Evolutionary conservation across 2,329 filamentous ascomycete species (phyloP), one percentile per base, ranked within the genome.

Genomic region (Colletotrichum sp.): DNA sequence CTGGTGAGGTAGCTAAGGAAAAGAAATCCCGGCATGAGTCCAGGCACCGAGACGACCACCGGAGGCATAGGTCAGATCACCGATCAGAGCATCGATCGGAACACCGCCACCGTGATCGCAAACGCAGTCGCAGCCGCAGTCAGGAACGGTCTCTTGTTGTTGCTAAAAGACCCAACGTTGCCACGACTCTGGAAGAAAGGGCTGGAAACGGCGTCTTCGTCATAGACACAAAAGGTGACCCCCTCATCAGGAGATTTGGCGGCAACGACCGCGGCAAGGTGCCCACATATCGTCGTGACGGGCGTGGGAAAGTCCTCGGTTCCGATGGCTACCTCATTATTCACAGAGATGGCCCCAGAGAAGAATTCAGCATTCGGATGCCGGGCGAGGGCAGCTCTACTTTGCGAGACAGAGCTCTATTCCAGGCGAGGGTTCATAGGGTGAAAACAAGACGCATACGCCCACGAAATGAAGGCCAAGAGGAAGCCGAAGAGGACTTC

Each of bases 221-320:
- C 60, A 80, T 95, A 68, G 96, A 99, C 84, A 91, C 88, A 57
- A 92, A 92, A 80, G 96, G 96, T 0, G 96, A 99, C 80, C 87
- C 89, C 6, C 89, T 95, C 64, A 95, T 97, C 78, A 84, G 94
- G 60, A 90, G 90, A 30, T 98, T 96, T 82, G 95, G 95, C 3
- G 90, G 91, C 32, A 89, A 94, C 52, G 92, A 98, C 82, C 91
- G 91, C 44, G 94, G 94, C 78, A 90, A 90, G 70, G 86, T 98
- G 13, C 95, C 96, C 0, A 80, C 85, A 4, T 98, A 98, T 81
- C 89, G 89, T 76, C 92, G 95, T 8, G 86, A 87, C 76, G 95
- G 95, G 16, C 87, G 88, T 71, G 95, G 95, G 4, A 89, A 88
- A 73, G 87, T 98, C 2, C 83, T 99, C 15, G 96, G 96, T 0